These are phyloP conservation scores for Sugiyamaella qingdaonensis DNA, from an alignment of 805 yeast genomes.

Conservation along the genomic window DNA sequence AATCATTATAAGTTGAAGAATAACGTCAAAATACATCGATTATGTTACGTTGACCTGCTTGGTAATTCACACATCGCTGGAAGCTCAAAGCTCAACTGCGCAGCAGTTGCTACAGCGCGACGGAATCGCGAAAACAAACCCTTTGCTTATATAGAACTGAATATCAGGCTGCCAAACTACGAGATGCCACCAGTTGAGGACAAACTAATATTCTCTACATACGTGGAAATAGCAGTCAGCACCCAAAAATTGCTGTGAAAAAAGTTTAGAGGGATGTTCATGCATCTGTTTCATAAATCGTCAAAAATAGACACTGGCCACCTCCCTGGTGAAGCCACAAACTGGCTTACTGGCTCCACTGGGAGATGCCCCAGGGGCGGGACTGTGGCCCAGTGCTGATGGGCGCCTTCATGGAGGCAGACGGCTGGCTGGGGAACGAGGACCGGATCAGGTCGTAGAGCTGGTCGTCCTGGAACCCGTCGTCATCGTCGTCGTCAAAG, in stretches of 20 bases:
- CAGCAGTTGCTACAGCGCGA: no score
- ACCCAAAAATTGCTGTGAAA: background rate
- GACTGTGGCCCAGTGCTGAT: background rate
- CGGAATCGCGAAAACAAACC: no score
- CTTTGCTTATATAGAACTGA: no score
- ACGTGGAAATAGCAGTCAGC: background rate
- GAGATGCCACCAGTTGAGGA: no score
- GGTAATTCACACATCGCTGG: no score
- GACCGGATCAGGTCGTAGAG: slow-evolving; percentile 12
- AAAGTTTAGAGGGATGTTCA: slow-evolving; percentile 1
- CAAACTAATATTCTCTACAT: background rate
- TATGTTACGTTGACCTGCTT: no score
- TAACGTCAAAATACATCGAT: no score
- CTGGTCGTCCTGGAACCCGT: slow-evolving; percentile 9
- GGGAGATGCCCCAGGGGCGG: background rate
- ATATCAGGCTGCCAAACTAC: no score
- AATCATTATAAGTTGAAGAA: no score
- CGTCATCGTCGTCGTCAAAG: slow-evolving; percentile 27
- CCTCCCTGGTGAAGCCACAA: background rate
- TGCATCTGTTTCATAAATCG: background rate
- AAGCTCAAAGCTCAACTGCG: no score
- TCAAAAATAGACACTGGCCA: background rate
- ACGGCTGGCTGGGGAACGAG: slow-evolving; percentile 7
- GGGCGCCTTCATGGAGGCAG: background rate
- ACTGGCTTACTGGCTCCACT: background rate